These are phyloP conservation scores for Sugiyamaella grinbergsii DNA, from an alignment of 1,139 yeast genomes.

Conservation along the genomic window DNA sequence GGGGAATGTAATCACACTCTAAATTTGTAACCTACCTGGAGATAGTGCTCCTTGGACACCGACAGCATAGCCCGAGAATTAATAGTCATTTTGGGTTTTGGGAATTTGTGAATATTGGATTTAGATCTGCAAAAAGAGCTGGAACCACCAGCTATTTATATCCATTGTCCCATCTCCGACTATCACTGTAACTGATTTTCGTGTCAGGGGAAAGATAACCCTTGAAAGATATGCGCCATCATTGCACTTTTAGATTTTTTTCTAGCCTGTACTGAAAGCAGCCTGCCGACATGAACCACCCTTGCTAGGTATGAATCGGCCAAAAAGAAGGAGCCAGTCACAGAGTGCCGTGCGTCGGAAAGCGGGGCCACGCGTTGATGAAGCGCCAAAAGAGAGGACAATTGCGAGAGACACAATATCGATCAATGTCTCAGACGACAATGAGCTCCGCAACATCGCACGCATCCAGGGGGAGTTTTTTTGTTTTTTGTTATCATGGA, in stretches of 20 bases:
- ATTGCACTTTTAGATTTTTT: no score
- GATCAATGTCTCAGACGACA: no score
- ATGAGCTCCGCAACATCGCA: not conserved
- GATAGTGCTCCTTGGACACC: not conserved
- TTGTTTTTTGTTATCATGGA: no score
- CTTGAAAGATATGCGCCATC: no score
- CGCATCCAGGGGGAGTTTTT: no score
- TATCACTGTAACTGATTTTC: no score
- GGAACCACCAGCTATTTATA: slow-evolving; percentile 4
- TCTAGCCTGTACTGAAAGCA: no score
- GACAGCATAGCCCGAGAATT: slow-evolving; percentile 9
- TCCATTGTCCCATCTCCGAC: not conserved
- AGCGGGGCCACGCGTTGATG: slow-evolving; percentile 1
- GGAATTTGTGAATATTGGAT: not conserved
- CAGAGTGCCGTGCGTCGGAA: not conserved
- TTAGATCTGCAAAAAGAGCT: not conserved
- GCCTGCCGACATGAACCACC: no score
- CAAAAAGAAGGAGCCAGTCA: no score
- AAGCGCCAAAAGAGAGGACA: not conserved
- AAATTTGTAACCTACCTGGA: slow-evolving; percentile 8
- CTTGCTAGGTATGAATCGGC: no score
- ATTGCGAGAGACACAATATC: not conserved
- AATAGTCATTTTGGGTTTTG: slow-evolving; percentile 1
- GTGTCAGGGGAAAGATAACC: no score
- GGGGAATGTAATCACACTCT: no score